Percentiles rank a stretch among this genome's conserved stretches.
Conservation (phyloP, 257 asterid genomes). For the Osmanthus fragrans region DNA sequence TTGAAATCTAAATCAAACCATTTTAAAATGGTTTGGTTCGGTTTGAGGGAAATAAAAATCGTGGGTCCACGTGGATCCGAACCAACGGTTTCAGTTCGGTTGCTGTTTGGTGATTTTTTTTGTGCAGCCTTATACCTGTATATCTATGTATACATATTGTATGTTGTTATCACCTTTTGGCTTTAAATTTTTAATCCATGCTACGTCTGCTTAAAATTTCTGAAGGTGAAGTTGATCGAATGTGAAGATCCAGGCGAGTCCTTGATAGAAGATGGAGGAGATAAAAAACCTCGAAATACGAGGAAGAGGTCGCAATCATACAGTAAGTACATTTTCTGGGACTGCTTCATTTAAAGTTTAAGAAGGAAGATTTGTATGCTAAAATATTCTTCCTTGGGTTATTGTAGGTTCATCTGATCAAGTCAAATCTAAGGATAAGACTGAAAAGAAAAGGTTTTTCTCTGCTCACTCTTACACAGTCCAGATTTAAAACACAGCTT, state of each 20-base stretch:
- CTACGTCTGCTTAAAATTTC: constrained; percentile 14
- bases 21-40: no score
- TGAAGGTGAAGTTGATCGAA: constrained; percentile 32
- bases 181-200: neutral
- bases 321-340: constrained; percentile 45
- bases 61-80: no score
- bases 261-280: constrained; percentile 30
- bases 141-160: neutral
- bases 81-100: no score
- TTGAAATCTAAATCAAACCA: no score
- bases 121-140: neutral
- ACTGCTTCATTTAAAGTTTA: neutral
- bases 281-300: constrained; percentile 30
- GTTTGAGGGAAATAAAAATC: no score
- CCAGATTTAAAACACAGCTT: neutral
- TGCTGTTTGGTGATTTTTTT: no score
- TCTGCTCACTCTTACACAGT: neutral
- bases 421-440: constrained; percentile 33
- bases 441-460: constrained; percentile 51
- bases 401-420: constrained; percentile 33
- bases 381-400: constrained; percentile 9
- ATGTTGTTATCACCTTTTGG: neutral
- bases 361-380: constrained; percentile 1
- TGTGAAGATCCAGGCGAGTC: constrained; percentile 28
- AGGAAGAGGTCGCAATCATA: constrained; percentile 33